These are phyloP conservation scores for Cucumis variabilis DNA, from an alignment of 331 rosid species.

Conservation along the genomic window DNA sequence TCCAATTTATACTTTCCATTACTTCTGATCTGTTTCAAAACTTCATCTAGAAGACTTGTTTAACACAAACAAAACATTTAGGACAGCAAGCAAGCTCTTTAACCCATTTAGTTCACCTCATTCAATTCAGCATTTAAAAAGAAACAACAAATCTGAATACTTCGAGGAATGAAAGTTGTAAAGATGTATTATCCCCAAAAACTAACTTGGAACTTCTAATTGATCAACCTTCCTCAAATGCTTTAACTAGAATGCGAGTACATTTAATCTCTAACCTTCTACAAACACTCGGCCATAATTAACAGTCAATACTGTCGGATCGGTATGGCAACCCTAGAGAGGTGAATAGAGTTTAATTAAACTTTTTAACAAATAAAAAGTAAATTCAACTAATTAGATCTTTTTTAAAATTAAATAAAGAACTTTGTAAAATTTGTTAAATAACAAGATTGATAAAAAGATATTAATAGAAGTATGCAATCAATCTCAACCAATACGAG, in stretches of 20 bases:
- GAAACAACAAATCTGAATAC: background rate
- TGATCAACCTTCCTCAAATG: background rate
- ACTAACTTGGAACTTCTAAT: background rate
- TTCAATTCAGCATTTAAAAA: background rate
- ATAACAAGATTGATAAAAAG: too few species aligned
- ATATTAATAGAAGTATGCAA: too few species aligned
- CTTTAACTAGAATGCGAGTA: background rate
- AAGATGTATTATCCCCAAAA: background rate
- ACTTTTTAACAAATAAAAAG: too few species aligned
- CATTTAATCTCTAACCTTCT: background rate
- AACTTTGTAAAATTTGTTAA: too few species aligned
- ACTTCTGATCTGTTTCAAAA: background rate
- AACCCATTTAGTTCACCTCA: background rate
- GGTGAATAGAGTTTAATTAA: too few species aligned
- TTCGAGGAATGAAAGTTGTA: background rate
- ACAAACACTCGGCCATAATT: background rate
- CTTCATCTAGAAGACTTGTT: background rate
- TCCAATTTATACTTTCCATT: background rate
- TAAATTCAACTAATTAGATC: too few species aligned
- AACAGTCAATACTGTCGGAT: too few species aligned
- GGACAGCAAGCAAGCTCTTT: background rate
- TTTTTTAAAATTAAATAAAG: too few species aligned
- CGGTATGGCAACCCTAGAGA: too few species aligned
- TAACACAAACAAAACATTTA: background rate
- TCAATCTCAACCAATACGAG: too few species aligned